A percentile compares a stretch with the other conserved stretches of the same genome.
phyloP scores from a whole-genome alignment of 2,329 filamentous ascomycete species.

The Phialophora verrucosa region DNA sequence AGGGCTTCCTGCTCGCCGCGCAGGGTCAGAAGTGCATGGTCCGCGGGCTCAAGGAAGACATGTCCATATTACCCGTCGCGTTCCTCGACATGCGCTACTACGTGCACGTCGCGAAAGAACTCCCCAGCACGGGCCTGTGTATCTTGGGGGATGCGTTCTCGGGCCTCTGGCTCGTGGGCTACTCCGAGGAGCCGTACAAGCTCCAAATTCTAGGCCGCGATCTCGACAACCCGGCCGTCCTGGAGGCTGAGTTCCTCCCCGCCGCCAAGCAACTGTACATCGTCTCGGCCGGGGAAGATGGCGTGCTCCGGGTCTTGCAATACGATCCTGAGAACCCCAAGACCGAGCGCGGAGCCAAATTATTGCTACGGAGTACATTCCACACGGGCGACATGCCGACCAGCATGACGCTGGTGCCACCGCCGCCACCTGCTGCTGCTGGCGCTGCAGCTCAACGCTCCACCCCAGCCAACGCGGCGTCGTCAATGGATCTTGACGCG shows the following conservation, averaged over 20 bases:
- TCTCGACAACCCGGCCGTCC: slow-evolving; percentile 74
- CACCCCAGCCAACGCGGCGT: not conserved
- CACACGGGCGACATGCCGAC: slow-evolving; percentile 80
- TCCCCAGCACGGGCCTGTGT: slow-evolving; percentile 82
- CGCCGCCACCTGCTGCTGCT: slow-evolving; percentile 48
- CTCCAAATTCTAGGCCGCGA: slow-evolving; percentile 93
- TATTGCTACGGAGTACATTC: slow-evolving; percentile 87
- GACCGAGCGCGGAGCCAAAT: slow-evolving; percentile 83
- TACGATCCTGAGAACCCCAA: slow-evolving; percentile 97
- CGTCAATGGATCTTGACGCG: slow-evolving; percentile 14
- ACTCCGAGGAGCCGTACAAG: slow-evolving; percentile 94
- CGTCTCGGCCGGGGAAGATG: slow-evolving; percentile 80
- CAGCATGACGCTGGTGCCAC: slow-evolving; percentile 74
- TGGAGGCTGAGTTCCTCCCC: slow-evolving; percentile 86
- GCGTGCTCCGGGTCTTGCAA: slow-evolving; percentile 85
- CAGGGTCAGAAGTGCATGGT: slow-evolving; percentile 99
- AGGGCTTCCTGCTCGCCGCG: slow-evolving; percentile 85
- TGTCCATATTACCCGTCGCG: slow-evolving; percentile 86
- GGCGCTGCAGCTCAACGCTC: not conserved
- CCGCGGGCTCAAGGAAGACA: slow-evolving; percentile 91
- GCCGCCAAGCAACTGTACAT: slow-evolving; percentile 83
- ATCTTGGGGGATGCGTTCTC: slow-evolving; percentile 89
- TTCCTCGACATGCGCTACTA: slow-evolving; percentile 99
- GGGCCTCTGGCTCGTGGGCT: slow-evolving; percentile 94
- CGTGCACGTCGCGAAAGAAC: slow-evolving; percentile 80